Conservation (phyloP, 495 filamentous ascomycete genomes). For the Tuber magnatum region DNA sequence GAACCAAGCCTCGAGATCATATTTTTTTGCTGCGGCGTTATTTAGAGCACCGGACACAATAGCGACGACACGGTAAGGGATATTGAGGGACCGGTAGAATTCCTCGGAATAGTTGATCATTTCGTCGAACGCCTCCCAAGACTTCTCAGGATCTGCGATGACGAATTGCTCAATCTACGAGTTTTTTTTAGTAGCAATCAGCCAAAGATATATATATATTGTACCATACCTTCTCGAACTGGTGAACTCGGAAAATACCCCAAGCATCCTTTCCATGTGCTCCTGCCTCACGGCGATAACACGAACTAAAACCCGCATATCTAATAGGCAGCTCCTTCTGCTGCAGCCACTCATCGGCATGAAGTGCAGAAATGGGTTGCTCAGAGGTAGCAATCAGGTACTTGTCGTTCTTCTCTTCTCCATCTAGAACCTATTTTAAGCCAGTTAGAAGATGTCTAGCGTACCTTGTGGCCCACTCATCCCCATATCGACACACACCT, state of each 20-base stretch:
- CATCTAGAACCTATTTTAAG: conserved; percentile 56
- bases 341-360: conserved; percentile 87
- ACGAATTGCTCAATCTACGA: conserved; percentile 85
- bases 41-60: conserved; percentile 94
- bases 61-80: conserved; percentile 83
- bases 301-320: conserved; percentile 89
- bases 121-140: conserved; percentile 83
- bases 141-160: conserved; percentile 86
- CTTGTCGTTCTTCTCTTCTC: conserved; percentile 80
- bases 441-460: neutral
- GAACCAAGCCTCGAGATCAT: conserved; percentile 95
- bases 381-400: conserved; percentile 97
- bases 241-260: conserved; percentile 97
- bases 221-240: conserved; percentile 72
- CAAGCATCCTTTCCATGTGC: conserved; percentile 90
- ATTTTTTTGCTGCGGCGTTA: conserved; percentile 90
- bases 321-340: conserved; percentile 75
- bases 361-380: conserved; percentile 86
- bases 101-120: conserved; percentile 89
- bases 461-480: neutral
- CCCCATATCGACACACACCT: conserved; percentile 41
- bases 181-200: conserved; percentile 6
- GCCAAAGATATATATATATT: conserved; percentile 42
- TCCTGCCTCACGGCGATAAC: conserved; percentile 91
- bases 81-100: conserved; percentile 81